Base-by-base conservation (phyloP, 805 yeast genomes). In the Kodamaea lidongshanica region DNA sequence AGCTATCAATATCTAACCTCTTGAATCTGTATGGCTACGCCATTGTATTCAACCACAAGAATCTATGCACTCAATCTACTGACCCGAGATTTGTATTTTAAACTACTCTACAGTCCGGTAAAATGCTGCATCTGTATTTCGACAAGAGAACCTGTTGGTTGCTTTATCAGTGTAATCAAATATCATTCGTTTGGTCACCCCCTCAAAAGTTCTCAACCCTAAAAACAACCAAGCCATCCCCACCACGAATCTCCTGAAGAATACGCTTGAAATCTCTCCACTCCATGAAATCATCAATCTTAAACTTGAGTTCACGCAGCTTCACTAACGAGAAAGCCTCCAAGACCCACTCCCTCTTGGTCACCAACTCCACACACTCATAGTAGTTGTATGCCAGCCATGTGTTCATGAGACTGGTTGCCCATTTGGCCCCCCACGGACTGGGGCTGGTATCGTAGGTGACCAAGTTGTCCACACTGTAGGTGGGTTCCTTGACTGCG, bases 391-490 rank as follows among this genome's bases (percentile, higher is more conserved):
- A 64, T 16, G 39, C 33, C 3, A 50, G 34, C 35, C 51, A 36
- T 24, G 44, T 41, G 28, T 62, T 62, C 21, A 62, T 58, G 4
- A 62, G 8, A 6, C 42, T 42, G 12, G 48, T 35, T 5, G 56
- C 39, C 69, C 69, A 64, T 30, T 49, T 48, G 29, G 33, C 38
- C 9, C 50, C 39, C 68, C 68, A 64, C 2, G 64, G 61, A 23
- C 50, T 58, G 10, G 57, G 34, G 5, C 50, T 28, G 16, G 42
- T 46, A 11, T 44, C 34, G 19, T 44, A 40, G 9, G 49, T 43
- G 13, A 48, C 37, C 12, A 53, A 35, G 20, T 48, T 45, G 23
- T 54, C 63, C n/a, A 60, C 48, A 32, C 41, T 42, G 37, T 64
- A 63, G 12, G 59, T 46, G 2, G 69, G 67, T 19, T 41, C 48